These are phyloP conservation scores for Friedmanniomyces simplex DNA, from an alignment of 495 filamentous ascomycete species.

Conservation along the genomic window DNA sequence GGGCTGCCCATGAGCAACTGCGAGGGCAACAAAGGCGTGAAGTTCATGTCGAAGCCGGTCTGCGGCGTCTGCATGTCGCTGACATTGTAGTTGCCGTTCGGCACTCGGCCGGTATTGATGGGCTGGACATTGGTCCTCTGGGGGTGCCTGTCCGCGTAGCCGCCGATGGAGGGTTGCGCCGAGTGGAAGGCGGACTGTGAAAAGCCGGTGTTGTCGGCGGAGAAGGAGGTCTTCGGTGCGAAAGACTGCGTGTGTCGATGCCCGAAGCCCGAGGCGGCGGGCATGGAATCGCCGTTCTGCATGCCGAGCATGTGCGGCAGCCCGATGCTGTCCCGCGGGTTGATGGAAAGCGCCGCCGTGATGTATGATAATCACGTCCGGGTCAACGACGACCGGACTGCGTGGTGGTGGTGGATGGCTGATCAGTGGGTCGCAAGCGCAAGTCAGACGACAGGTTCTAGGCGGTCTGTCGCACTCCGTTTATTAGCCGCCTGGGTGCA, in stretches of 20 bases:
- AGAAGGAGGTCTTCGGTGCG: conserved; percentile 58
- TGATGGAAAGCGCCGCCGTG: conserved; percentile 60
- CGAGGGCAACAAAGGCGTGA: conserved; percentile 88
- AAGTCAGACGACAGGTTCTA: too few relatives aligned
- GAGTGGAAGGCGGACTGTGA: conserved; percentile 82
- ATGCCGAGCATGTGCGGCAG: conserved; percentile 73
- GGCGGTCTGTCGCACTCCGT: too few relatives aligned
- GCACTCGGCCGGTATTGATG: conserved; percentile 67
- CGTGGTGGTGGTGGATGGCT: too few relatives aligned
- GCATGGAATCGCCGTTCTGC: conserved; percentile 60
- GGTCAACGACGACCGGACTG: neutral
- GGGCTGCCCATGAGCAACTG: conserved; percentile 91
- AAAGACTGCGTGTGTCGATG: conserved; percentile 36
- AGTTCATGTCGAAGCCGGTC: conserved; percentile 93
- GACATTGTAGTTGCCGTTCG: conserved; percentile 44
- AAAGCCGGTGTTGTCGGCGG: conserved; percentile 71
- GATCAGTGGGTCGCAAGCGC: too few relatives aligned
- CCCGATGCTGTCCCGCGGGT: conserved; percentile 62
- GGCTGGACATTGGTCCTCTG: conserved; percentile 78
- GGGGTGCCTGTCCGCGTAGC: conserved; percentile 73
- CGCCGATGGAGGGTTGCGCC: conserved; percentile 55
- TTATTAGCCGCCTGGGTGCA: too few relatives aligned
- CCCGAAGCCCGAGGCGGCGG: conserved; percentile 45
- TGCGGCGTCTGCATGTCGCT: conserved; percentile 76
- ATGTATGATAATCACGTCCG: conserved; percentile 33